Conservation (phyloP, 208 protist genomes). For the Leishmania aethiopica region DNA sequence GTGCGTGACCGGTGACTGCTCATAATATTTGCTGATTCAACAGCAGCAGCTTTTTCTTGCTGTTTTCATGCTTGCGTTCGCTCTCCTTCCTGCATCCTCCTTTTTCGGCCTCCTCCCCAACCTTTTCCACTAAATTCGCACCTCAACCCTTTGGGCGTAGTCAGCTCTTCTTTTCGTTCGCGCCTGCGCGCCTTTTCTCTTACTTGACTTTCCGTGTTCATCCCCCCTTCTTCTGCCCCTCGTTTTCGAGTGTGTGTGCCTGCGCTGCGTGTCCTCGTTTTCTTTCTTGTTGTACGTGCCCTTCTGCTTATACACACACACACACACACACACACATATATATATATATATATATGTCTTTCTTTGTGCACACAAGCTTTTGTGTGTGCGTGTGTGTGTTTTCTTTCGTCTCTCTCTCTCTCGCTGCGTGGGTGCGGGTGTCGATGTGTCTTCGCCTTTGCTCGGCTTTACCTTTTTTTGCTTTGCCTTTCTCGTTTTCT, state of each 20-base stretch:
- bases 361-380: background rate
- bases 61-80: background rate
- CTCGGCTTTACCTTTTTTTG: constrained; percentile 7
- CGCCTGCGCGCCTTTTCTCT: background rate
- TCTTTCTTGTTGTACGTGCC: background rate
- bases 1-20: background rate
- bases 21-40: background rate
- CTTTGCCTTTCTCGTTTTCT: background rate
- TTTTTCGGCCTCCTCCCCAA: background rate
- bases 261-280: background rate
- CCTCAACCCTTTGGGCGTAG: background rate
- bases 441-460: background rate
- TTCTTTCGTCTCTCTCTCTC: constrained; percentile 3
- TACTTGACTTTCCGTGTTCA: background rate
- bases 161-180: background rate
- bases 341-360: background rate
- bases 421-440: background rate
- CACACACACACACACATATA: background rate
- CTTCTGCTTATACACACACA: background rate
- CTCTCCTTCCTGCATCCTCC: background rate
- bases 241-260: background rate
- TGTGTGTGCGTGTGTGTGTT: background rate
- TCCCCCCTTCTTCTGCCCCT: background rate
- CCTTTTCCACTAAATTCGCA: background rate
- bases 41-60: background rate